Conservation (phyloP, 371 early-diverging fungal genomes). For the Mortierella sp. region DNA sequence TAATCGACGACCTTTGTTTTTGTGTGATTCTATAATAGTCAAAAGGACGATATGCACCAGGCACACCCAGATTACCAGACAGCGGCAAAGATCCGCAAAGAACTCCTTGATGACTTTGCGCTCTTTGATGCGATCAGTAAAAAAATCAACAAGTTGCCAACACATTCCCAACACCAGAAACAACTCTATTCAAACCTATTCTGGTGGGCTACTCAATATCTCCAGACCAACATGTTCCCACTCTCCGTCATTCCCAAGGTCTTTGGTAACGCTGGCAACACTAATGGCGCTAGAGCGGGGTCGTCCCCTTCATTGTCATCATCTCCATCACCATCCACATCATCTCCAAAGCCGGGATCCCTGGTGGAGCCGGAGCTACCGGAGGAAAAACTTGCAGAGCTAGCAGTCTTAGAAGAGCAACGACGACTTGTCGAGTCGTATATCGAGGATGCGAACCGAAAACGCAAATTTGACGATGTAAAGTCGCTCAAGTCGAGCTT, state of each 20-base stretch:
- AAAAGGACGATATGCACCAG: constrained; percentile 58
- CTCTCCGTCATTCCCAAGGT: constrained; percentile 84
- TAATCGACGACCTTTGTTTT: too few species aligned
- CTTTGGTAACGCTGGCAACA: constrained; percentile 43
- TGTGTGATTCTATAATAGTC: constrained; percentile 33
- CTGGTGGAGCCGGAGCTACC: constrained; percentile 42
- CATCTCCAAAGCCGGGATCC: constrained; percentile 17
- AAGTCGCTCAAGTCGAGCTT: constrained; percentile 74
- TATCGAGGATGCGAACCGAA: constrained; percentile 77
- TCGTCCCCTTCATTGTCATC: constrained; percentile 18
- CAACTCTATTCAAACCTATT: constrained; percentile 77
- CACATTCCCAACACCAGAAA: constrained; percentile 59
- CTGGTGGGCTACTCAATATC: constrained; percentile 75
- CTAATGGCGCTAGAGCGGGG: constrained; percentile 7
- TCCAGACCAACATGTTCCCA: constrained; percentile 91
- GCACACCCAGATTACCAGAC: constrained; percentile 64
- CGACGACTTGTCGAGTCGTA: constrained; percentile 71
- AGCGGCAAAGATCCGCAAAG: constrained; percentile 71
- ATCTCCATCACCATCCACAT: constrained; percentile 27
- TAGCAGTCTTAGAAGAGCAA: constrained; percentile 80
- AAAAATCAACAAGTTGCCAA: constrained; percentile 62
- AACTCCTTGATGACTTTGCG: constrained; percentile 70
- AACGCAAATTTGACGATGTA: constrained; percentile 87
- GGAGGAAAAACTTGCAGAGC: constrained; percentile 62
- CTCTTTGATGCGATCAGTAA: constrained; percentile 73